Percentiles rank a stretch among this genome's conserved stretches.
These are phyloP conservation scores for Beauveria sp. DNA, from an alignment of 2,329 filamentous ascomycete species.

Conservation along the genomic window DNA sequence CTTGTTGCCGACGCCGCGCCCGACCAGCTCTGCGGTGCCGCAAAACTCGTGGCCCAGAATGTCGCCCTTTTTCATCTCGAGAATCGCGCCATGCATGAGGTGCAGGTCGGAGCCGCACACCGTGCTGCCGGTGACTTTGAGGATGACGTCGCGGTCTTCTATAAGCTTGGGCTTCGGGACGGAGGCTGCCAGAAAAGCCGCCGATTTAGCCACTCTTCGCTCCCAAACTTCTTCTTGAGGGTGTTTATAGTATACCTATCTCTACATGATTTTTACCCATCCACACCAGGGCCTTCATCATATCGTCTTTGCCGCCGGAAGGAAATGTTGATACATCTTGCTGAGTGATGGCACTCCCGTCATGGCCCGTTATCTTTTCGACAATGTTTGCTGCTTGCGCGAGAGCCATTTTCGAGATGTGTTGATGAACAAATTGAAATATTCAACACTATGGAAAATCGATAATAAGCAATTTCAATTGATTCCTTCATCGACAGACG, in stretches of 20 bases:
- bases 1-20: conserved; percentile 40
- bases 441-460: neutral
- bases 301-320: conserved; percentile 53
- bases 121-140: conserved; percentile 63
- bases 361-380: conserved; percentile 64
- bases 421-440: neutral
- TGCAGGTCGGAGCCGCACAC: conserved; percentile 54
- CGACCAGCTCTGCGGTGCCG: conserved; percentile 48
- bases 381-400: conserved; percentile 59
- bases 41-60: conserved; percentile 60
- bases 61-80: conserved; percentile 56
- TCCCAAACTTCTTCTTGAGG: neutral
- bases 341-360: conserved; percentile 52
- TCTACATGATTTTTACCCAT: conserved; percentile 73
- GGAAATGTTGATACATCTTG: conserved; percentile 54
- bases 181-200: conserved; percentile 36
- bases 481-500: too few relatives aligned
- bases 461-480: neutral
- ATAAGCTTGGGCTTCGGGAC: conserved; percentile 64
- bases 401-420: conserved; percentile 39
- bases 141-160: conserved; percentile 68
- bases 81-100: conserved; percentile 46
- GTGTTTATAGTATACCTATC: conserved; percentile 37
- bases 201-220: neutral
- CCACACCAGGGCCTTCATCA: conserved; percentile 78